A percentile compares a stretch with the other conserved stretches of the same genome.
phyloP scores from a whole-genome alignment of 345 rosid species.

The Capsella bursapastoris region DNA sequence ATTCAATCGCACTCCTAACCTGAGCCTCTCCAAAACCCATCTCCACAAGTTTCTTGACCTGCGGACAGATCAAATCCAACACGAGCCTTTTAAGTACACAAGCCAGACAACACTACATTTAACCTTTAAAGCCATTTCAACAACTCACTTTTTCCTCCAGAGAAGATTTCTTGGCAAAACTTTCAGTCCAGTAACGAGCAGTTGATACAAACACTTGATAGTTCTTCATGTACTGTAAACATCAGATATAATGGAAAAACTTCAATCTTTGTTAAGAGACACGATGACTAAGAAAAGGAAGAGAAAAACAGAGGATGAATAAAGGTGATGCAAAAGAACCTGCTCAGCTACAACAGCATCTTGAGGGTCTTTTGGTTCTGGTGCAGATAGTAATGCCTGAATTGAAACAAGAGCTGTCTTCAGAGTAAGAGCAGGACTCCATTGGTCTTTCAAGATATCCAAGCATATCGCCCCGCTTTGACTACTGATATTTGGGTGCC shows the following conservation, averaged over 20 bases:
- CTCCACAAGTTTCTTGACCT: slow-evolving; percentile 89
- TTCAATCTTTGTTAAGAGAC: background rate
- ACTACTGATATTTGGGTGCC: slow-evolving; percentile 99
- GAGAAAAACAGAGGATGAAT: background rate
- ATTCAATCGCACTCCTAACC: slow-evolving; percentile 81
- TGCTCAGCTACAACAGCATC: slow-evolving; percentile 99
- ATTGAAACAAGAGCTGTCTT: slow-evolving; percentile 97
- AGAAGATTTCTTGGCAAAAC: slow-evolving; percentile 84
- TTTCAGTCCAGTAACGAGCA: slow-evolving; percentile 98
- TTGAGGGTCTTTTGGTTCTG: slow-evolving; percentile 97
- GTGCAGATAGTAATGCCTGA: slow-evolving; percentile 94
- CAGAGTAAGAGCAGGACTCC: slow-evolving; percentile 99
- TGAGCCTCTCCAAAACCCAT: slow-evolving; percentile 89
- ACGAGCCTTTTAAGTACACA: slow-evolving; percentile 12
- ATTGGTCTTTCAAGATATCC: slow-evolving; percentile 96
- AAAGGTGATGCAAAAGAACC: slow-evolving; percentile 49
- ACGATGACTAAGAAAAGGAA: background rate
- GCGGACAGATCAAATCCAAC: slow-evolving; percentile 32
- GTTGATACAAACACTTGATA: slow-evolving; percentile 85
- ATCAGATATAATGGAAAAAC: background rate
- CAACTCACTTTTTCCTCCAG: slow-evolving; percentile 82
- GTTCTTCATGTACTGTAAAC: slow-evolving; percentile 79
- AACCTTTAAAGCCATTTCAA: background rate
- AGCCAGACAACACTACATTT: background rate
- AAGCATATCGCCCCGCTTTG: slow-evolving; percentile 99